Evolutionary conservation across 1,284 basidiomycete genomes (phyloP), one percentile per base, ranked within the genome.

Genomic region (Malassezia nana): DNA sequence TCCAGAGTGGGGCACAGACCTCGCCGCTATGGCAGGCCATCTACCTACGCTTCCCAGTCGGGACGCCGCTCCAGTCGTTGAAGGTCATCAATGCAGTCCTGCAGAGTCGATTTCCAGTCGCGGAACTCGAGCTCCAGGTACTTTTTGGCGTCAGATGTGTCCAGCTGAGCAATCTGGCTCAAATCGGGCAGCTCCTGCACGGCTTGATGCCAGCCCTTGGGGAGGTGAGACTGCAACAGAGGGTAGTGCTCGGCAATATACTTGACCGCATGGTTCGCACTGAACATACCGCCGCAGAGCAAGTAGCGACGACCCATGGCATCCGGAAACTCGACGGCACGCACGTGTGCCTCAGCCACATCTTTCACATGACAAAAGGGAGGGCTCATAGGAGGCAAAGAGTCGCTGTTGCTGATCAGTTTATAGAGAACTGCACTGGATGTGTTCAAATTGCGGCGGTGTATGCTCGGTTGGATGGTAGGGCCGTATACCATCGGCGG

Each of bases 281-380:
- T 66, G 43, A 65, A 65, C 22, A 58, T 56, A 18, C 63, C 66
- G 9, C 66, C 67, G 38, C 57, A 63, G 16, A 67, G 46, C 24
- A 70, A 49, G 41, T 57, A 67, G 20, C 67, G 58, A 24, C 61
- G 46, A 6, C 59, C 60, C 50, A 58, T 62, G 9, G 57, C 67
- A 9, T 55, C 41, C 1, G 51, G 44, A 26, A 57, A 51, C 18
- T 67, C 64, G 15, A 68, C 43, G 6, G 63, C 64, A 1, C 46
- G 60, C 0, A 73, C 62, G 42, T 75, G 74, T 0, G 74, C 74
- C 22, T 62, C 46, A 0, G 64, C 74, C 12, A 66, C 52, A 31
- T 70, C 63, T 3, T 60, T 46, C 8, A 65, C 72, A 40, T 66
- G 58, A 40, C 60, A 66, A 53, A 75, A 75, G 24, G 75, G 64